phyloP scores from a whole-genome alignment of 2,329 filamentous ascomycete genomes.

The Diaporthe sp. region DNA sequence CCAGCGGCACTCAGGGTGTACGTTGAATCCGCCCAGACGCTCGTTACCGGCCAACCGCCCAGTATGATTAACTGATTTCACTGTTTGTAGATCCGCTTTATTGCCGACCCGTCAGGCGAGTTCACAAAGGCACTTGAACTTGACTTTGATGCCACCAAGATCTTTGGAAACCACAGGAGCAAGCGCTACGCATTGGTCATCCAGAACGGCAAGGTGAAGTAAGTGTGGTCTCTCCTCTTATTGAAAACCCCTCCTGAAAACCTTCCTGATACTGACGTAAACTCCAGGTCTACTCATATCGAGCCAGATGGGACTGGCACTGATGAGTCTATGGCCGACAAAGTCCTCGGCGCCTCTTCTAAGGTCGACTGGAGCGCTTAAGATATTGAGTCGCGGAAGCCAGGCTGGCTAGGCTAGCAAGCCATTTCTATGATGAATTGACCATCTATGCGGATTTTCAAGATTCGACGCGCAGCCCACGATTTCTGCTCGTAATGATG shows the following conservation, averaged over 20 bases:
- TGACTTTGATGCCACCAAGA: slow-evolving; percentile 81
- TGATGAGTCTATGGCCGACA: slow-evolving; percentile 67
- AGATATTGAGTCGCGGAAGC: background rate
- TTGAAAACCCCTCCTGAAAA: background rate
- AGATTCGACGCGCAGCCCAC: background rate
- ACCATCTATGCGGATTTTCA: background rate
- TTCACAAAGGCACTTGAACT: slow-evolving; percentile 90
- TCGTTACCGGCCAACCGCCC: background rate
- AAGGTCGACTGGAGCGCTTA: slow-evolving; percentile 38
- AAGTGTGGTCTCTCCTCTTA: background rate
- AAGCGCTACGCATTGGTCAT: slow-evolving; percentile 91
- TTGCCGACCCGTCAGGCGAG: slow-evolving; percentile 83
- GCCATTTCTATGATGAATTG: background rate
- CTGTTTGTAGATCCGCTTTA: slow-evolving; percentile 80
- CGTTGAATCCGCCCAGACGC: slow-evolving; percentile 53
- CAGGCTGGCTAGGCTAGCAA: background rate
- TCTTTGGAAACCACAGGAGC: slow-evolving; percentile 86
- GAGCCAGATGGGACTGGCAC: slow-evolving; percentile 92
- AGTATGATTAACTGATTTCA: background rate
- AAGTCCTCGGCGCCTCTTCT: slow-evolving; percentile 47
- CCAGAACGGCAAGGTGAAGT: slow-evolving; percentile 86
- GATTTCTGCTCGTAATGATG: background rate
- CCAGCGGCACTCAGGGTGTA: slow-evolving; percentile 81
- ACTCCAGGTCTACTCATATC: slow-evolving; percentile 73
- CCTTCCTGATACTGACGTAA: slow-evolving; percentile 6